A percentile compares a stretch with the other conserved stretches of the same genome.
phyloP scores from a whole-genome alignment of 495 filamentous ascomycete genomes.

The Penicillium dipodomyicola region DNA sequence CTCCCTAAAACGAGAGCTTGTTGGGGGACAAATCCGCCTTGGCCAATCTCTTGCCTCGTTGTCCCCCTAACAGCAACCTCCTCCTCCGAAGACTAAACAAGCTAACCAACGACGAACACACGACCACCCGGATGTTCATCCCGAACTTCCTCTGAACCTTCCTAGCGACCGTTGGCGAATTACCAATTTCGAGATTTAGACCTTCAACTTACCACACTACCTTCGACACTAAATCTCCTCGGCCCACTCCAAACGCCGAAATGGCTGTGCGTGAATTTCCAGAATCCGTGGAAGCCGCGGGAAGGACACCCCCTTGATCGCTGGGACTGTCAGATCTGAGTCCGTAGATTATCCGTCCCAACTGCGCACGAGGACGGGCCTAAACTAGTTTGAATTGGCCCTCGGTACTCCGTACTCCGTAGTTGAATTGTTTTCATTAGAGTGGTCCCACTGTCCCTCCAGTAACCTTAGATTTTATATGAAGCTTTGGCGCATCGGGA shows the following conservation, averaged over 20 bases:
- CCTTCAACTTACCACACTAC: background rate
- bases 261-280: slow-evolving; percentile 2
- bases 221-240: background rate
- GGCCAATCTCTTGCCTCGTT: slow-evolving; percentile 3
- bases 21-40: background rate
- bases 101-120: background rate
- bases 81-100: background rate
- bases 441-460: slow-evolving; percentile 15
- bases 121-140: background rate
- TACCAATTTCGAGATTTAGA: background rate
- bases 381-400: background rate
- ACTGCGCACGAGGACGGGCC: slow-evolving; percentile 18
- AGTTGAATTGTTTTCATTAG: slow-evolving; percentile 1
- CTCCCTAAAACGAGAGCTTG: background rate
- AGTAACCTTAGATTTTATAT: slow-evolving; percentile 13
- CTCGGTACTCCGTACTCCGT: too few species aligned
- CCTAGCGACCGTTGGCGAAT: background rate
- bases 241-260: slow-evolving; percentile 14
- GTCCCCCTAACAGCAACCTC: background rate
- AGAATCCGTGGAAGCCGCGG: slow-evolving; percentile 6
- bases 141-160: background rate
- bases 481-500: slow-evolving; percentile 7
- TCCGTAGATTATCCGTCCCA: background rate
- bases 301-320: slow-evolving; percentile 10
- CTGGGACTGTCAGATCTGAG: slow-evolving; percentile 13